These are phyloP conservation scores for Schizochytrium sp. DNA, from an alignment of 108 stramenopile species.

Conservation along the genomic window DNA sequence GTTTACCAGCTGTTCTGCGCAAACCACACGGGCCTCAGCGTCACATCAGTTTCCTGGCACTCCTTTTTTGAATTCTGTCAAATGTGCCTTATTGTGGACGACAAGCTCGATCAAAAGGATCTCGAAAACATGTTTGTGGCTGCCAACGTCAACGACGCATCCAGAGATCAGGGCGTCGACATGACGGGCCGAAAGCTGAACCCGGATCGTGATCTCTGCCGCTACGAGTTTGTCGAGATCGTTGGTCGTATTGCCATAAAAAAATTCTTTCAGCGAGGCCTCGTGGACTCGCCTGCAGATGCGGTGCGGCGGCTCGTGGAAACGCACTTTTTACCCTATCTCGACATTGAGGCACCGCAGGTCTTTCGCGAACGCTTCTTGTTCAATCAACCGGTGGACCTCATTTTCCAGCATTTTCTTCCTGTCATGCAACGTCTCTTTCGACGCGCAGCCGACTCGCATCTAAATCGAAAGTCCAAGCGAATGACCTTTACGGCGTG, in stretches of 20 bases:
- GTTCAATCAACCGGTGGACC: not conserved
- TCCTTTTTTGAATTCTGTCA: not conserved
- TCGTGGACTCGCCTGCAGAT: not conserved
- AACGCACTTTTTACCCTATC: not conserved
- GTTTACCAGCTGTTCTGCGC: not conserved
- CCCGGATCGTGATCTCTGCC: not conserved
- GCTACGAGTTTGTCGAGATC: constrained; percentile 9
- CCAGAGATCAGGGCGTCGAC: not conserved
- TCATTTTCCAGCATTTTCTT: not conserved
- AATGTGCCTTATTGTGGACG: not conserved
- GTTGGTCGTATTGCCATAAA: not conserved
- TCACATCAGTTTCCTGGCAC: constrained; percentile 2
- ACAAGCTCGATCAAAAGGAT: not conserved
- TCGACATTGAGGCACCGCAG: not conserved
- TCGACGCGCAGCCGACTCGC: not conserved
- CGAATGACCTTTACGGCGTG: not conserved
- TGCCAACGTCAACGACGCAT: not conserved
- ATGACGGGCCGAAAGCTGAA: not conserved
- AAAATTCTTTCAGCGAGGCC: not conserved
- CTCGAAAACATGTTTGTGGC: constrained; percentile 3
- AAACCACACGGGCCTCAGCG: not conserved
- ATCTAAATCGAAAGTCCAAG: not conserved
- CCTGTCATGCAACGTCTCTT: not conserved
- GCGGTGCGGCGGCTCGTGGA: not conserved
- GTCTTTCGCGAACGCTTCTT: not conserved